Base-by-base conservation (phyloP, 768 basidiomycete species). In the Coprinellus aureogranulatus region DNA sequence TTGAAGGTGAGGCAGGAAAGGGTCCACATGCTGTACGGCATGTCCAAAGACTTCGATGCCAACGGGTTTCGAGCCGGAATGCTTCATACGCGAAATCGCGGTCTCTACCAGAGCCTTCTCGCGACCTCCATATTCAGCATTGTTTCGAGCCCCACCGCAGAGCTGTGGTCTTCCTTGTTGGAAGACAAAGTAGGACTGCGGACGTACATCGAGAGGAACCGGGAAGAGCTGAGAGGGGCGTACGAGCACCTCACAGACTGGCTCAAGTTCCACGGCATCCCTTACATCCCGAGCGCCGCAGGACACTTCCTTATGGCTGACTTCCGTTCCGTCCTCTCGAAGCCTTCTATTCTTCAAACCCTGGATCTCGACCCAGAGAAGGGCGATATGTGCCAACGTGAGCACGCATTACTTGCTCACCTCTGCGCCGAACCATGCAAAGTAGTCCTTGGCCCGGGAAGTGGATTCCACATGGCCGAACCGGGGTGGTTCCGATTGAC, bases 31-130 rank as follows among this genome's bases (percentile, higher is more conserved):
- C 59, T 71, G 18, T 67, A 67, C 16, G 67, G 70, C 1, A 68
- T 68, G 59, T 67, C 70, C 22, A 71, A 71, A 55, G 70, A 71
- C 49, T 70, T 71, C 34, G 62, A 67, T 30, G 63, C 64, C 2
- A 67, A 64, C 41, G 70, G 70, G 2, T 60, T 71, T 46, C 64
- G 68, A 31, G 61, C 64, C 22, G 70, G 70, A 10, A 61, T 63
- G 25, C 49, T 69, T 40, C 34, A 66, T 40, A 65, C 64, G 2
- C 61, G 53, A 11, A 62, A 67, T 49, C 31, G 42, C 3, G 23
- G 39, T 2, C 63, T 68, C 11, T 47, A 66, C 34, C 57, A 52
- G 12, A 53, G 62, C 28, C 49, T 70, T 44, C 58, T 59, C 25
- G 59, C 63, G 0, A 59, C 64, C 2, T 58, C 58, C 45, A 44